These are phyloP conservation scores for Plenodomus biglobosus DNA, from an alignment of 2,329 filamentous ascomycete genomes.

Conservation along the genomic window DNA sequence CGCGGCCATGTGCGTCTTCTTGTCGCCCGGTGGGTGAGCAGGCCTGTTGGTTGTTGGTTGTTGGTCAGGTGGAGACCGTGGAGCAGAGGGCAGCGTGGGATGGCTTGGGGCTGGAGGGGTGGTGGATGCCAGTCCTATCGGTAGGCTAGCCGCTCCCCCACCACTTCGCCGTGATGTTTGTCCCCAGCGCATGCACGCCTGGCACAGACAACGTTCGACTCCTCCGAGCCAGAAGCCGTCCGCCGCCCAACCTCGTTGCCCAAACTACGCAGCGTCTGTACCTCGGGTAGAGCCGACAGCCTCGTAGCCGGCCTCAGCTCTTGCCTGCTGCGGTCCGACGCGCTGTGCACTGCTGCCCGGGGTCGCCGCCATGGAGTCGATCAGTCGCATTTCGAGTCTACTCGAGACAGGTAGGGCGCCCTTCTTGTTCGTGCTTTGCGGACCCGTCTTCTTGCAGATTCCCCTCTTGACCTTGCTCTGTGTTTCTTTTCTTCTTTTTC, in stretches of 20 bases:
- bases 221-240: slow-evolving; percentile 20
- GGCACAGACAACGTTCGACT: slow-evolving; percentile 28
- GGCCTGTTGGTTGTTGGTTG: slow-evolving; percentile 10
- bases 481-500: neutral
- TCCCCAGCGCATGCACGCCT: slow-evolving; percentile 14
- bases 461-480: neutral
- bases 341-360: slow-evolving; percentile 14
- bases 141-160: neutral
- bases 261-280: slow-evolving; percentile 30
- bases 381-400: slow-evolving; percentile 88
- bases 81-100: neutral
- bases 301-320: neutral
- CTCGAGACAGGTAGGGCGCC: slow-evolving; percentile 78
- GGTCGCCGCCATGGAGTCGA: slow-evolving; percentile 85
- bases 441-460: neutral
- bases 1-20: slow-evolving; percentile 11
- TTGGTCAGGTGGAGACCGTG: slow-evolving; percentile 4
- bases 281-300: slow-evolving; percentile 13
- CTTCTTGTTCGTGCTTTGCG: slow-evolving; percentile 4
- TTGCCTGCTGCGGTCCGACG: slow-evolving; percentile 18
- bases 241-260: slow-evolving; percentile 17
- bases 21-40: too few relatives aligned
- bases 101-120: slow-evolving; percentile 1
- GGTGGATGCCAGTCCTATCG: neutral
- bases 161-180: neutral